These are phyloP conservation scores for Vitis riparia DNA, from an alignment of 164 flowering plant species.

Conservation along the genomic window DNA sequence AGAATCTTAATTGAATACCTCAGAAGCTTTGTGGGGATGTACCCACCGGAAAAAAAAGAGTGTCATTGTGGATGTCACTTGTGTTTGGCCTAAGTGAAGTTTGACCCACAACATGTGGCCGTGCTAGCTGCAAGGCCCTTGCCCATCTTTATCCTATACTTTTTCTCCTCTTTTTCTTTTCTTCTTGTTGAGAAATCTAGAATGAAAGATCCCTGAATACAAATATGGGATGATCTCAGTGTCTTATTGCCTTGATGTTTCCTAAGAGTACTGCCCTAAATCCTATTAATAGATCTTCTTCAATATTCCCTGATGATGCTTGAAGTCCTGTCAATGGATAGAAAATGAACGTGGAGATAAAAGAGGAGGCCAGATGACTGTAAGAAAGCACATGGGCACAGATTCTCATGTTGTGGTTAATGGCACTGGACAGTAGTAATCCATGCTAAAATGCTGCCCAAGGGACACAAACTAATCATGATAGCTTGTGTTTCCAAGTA, in stretches of 20 bases:
- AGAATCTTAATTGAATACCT: slow-evolving; percentile 1
- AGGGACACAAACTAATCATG: slow-evolving; percentile 13
- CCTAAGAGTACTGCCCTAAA: too few species aligned
- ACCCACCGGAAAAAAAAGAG: slow-evolving; percentile 6
- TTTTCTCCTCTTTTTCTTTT: not conserved
- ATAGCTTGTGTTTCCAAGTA: not conserved
- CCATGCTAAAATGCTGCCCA: not conserved
- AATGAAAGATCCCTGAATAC: slow-evolving; percentile 7
- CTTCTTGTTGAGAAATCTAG: not conserved
- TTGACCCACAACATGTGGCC: slow-evolving; percentile 23
- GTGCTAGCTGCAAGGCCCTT: not conserved
- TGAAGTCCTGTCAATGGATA: not conserved
- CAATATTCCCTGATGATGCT: too few species aligned
- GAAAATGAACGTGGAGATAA: too few species aligned
- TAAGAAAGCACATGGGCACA: slow-evolving; percentile 17
- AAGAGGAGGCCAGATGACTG: slow-evolving; percentile 6
- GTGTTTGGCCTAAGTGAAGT: slow-evolving; percentile 15
- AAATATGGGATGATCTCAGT: slow-evolving; percentile 1
- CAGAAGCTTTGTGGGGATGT: slow-evolving; percentile 2
- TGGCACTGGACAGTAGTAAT: not conserved
- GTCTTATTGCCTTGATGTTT: too few species aligned
- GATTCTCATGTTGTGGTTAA: slow-evolving; percentile 6
- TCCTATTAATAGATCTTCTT: too few species aligned
- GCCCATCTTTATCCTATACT: slow-evolving; percentile 9
- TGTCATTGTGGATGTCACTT: slow-evolving; percentile 15